Conservation (phyloP, 1,139 yeast genomes). For the Arxiozyma bovina region DNA sequence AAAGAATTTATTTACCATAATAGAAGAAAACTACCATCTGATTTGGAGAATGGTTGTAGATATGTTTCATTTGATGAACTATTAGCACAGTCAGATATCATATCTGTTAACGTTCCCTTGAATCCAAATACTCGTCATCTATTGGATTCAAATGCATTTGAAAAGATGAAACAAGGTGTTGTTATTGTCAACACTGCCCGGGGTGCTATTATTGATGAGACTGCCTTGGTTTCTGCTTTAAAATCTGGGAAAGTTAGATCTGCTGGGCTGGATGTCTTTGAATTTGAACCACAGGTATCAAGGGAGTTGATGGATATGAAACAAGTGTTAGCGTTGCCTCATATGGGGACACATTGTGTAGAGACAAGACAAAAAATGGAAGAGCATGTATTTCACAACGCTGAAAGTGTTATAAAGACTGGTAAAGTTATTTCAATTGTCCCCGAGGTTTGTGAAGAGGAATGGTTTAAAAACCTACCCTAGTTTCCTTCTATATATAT, state of each 20-base stretch:
- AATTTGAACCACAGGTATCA: slow-evolving; percentile 66
- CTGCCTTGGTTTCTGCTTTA: slow-evolving; percentile 51
- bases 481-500: neutral
- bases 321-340: slow-evolving; percentile 63
- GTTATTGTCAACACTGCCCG: slow-evolving; percentile 62
- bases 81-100: slow-evolving; percentile 45
- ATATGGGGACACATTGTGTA: slow-evolving; percentile 69
- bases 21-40: slow-evolving; percentile 44
- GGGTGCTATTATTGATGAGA: slow-evolving; percentile 66
- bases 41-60: slow-evolving; percentile 47
- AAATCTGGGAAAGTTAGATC: slow-evolving; percentile 62
- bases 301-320: slow-evolving; percentile 44
- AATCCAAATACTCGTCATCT: slow-evolving; percentile 50
- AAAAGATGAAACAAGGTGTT: slow-evolving; percentile 57
- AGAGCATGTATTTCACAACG: slow-evolving; percentile 39
- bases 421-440: slow-evolving; percentile 61
- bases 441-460: slow-evolving; percentile 46
- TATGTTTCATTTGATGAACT: slow-evolving; percentile 53
- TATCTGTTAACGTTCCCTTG: slow-evolving; percentile 58
- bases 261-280: slow-evolving; percentile 79
- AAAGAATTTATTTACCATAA: slow-evolving; percentile 51
- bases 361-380: slow-evolving; percentile 53
- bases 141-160: slow-evolving; percentile 43
- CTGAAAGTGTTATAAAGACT: slow-evolving; percentile 36
- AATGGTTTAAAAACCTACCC: slow-evolving; percentile 16